These are phyloP conservation scores for Suillus fuscotomentosus DNA, from an alignment of 768 basidiomycete species.

Conservation along the genomic window DNA sequence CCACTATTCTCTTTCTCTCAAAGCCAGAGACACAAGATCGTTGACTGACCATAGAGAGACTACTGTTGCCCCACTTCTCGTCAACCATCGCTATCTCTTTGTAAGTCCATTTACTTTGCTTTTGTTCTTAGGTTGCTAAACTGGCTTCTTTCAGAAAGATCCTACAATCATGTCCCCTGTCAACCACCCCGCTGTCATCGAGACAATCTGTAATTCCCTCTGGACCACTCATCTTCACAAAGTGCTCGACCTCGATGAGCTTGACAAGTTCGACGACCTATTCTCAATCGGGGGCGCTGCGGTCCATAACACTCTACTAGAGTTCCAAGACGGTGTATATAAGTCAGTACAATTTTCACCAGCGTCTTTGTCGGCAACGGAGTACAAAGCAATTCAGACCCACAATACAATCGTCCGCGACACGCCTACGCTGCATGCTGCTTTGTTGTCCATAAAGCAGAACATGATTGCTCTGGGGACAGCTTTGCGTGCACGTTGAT, in stretches of 20 bases:
- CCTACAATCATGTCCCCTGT: not conserved
- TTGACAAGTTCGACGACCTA: not conserved
- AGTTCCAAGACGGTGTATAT: not conserved
- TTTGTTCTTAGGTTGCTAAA: not conserved
- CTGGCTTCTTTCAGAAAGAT: not conserved
- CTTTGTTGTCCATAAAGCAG: not conserved
- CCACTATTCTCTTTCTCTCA: not conserved
- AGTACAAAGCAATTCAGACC: not conserved
- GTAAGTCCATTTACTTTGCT: not conserved
- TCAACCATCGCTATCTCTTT: not conserved
- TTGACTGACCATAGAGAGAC: not conserved
- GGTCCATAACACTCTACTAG: not conserved
- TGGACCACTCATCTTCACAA: not conserved
- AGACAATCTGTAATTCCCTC: not conserved
- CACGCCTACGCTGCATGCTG: not conserved
- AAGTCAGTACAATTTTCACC: not conserved
- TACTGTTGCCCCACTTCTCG: not conserved
- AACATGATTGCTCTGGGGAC: not conserved
- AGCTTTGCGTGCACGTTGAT: not conserved
- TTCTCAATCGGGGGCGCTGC: not conserved
- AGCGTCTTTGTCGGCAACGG: not conserved
- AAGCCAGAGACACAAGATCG: not conserved
- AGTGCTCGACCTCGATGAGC: not conserved
- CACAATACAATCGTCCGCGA: not conserved
- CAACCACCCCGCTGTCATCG: not conserved